Percentiles rank a stretch among this genome's conserved stretches.
Evolutionary conservation across 257 asterid genomes (phyloP).

Genomic region (Anisodus tanguticus): DNA sequence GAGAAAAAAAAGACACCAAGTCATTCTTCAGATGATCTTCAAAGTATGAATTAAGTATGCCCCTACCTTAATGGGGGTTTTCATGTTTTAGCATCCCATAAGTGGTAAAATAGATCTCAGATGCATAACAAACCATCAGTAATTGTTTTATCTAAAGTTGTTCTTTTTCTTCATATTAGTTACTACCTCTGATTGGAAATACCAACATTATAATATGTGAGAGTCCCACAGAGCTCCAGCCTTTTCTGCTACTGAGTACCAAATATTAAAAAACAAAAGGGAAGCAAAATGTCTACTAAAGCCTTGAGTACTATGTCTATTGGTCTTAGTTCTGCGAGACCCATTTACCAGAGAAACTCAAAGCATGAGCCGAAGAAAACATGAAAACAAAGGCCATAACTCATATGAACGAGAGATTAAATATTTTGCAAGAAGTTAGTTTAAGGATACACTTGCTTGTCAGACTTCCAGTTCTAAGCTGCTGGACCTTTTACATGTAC

Average conservation of each 20-base stretch:
- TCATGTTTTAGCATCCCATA: background rate
- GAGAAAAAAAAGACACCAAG: background rate
- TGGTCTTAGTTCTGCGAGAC: slow-evolving; percentile 4
- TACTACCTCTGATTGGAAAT: background rate
- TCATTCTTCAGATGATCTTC: slow-evolving; percentile 21
- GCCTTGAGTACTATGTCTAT: slow-evolving; percentile 13
- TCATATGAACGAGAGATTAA: slow-evolving; percentile 6
- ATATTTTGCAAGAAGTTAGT: background rate
- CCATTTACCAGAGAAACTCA: slow-evolving; percentile 4
- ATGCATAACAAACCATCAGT: background rate
- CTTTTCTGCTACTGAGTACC: background rate
- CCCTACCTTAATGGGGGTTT: background rate
- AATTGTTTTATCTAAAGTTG: background rate
- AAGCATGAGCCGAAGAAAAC: background rate
- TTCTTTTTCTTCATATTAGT: background rate
- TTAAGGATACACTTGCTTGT: slow-evolving; percentile 10
- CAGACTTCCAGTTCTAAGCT: background rate
- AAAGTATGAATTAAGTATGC: background rate
- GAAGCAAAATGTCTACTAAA: background rate
- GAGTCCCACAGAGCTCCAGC: slow-evolving; percentile 1
- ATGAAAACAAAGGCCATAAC: background rate
- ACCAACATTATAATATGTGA: background rate
- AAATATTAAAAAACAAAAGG: background rate
- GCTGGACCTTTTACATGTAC: background rate
- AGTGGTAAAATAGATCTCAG: background rate